Conservation (phyloP, 176 grass and related monocot species). For the Hordeum marinum region DNA sequence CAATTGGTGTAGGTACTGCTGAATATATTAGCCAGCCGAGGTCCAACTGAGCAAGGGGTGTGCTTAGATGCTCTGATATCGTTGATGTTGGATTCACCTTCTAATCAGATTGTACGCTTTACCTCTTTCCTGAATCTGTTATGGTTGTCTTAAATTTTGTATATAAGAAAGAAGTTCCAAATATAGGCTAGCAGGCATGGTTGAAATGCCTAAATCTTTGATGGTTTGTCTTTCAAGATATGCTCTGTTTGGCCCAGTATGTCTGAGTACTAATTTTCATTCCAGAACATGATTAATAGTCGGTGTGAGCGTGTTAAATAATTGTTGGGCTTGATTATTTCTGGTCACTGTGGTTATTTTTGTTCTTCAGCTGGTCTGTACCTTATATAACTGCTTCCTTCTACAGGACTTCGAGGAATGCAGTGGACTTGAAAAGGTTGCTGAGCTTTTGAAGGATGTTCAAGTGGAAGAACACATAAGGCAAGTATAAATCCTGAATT, state of each 20-base stretch:
- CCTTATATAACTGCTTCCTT: conserved; percentile 9
- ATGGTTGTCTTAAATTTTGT: neutral
- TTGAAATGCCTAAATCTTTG: neutral
- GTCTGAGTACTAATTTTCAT: neutral
- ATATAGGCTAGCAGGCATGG: neutral
- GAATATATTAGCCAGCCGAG: conserved; percentile 80
- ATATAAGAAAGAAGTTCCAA: neutral
- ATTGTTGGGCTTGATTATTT: neutral
- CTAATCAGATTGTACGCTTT: conserved; percentile 74
- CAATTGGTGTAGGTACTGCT: conserved; percentile 66
- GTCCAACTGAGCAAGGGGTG: conserved; percentile 69
- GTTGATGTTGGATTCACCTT: conserved; percentile 86
- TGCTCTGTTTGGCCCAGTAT: neutral
- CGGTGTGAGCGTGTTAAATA: neutral
- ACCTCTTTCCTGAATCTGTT: conserved; percentile 10
- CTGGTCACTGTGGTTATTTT: neutral
- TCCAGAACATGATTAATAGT: conserved; percentile 11
- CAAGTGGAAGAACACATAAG: conserved; percentile 86
- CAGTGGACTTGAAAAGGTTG: conserved; percentile 82
- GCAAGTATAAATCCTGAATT: conserved; percentile 32
- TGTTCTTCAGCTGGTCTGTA: neutral
- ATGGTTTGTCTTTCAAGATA: conserved; percentile 13
- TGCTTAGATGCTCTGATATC: conserved; percentile 95
- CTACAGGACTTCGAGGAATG: conserved; percentile 84
- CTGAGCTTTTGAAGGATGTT: conserved; percentile 84